Base-by-base conservation (phyloP, 306 rosid species). In the Begonia masoniana region DNA sequence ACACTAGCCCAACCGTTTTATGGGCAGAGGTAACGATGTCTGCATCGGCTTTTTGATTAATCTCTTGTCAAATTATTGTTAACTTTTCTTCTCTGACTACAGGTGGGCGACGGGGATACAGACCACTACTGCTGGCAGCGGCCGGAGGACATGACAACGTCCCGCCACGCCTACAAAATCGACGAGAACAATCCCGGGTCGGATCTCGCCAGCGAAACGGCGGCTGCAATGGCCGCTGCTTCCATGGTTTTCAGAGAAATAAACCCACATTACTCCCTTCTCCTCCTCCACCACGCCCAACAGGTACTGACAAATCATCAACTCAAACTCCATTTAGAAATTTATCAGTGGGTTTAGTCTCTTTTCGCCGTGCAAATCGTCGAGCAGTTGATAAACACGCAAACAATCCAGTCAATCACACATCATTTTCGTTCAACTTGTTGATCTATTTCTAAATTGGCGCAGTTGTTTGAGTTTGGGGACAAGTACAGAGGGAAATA, bases 61-160 rank as follows among this genome's bases (percentile, higher is more conserved):
- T 10, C 4, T 31, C 15, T 1, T 9, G 2, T 10, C 49, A 45
- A 19, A 46, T 43, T 10, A 10, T 9, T 43, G 9, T 39, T 6
- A 43, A 47, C 13, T 5, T 54, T 48, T 8, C 5, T 7, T 8
- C 8, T 16, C 14, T 47, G 14, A n/a, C 43, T 54, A 31, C 56
- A 83, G 96, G 96, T 83, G 54, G 96, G 96, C 6, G 94, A 87
- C 3, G 96, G 94, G 1, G 55, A 54, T n/a, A 79, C 88, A 0
- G 97, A 84, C 60, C 97, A 88, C 73, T 88, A 82, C 50, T 88
- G 97, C 57, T 88, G 97, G 97, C 94, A 88, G 64, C 72, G 96
- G 52, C 82, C 97, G 13, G 92, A 88, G 61, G 97, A 88, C 50
- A 88, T 84, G 94, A 79, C 85, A 0, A 88, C 97, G 0, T 79